Base-by-base conservation (phyloP, 2,329 filamentous ascomycete genomes). In the Myotisia sp. region DNA sequence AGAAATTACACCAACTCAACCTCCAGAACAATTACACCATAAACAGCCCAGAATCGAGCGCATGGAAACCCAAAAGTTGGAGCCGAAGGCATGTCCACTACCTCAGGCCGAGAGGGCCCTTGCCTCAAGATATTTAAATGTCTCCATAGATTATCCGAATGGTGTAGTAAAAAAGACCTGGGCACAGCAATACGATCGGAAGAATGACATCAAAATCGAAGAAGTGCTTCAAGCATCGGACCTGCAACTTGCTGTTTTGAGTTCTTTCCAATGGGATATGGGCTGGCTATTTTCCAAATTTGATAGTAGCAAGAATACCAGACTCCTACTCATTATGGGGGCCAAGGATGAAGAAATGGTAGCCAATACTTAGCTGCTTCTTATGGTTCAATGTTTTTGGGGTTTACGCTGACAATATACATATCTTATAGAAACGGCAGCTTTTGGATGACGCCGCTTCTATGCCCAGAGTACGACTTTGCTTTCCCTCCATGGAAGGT, bases 201-300 rank as follows among this genome's bases (percentile, higher is more conserved):
- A 62, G 3, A 70, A 85, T 41, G 83, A 92, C 42, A 83, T 95
- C 50, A 90, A 76, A 40, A 75, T 95, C 26, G 83, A 92, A 47
- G 85, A 94, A 52, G 71, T 94, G 0, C 57, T 94, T 1, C 79
- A 92, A 52, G 76, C 73, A 40, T 59, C 71, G 2, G 67, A 76
- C 8, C 63, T 95, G 6, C 64, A 80, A 33, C 70, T 84, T 24
- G 86, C 83, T 1, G 70, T 95, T 0, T 60, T 95, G 4, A 92
- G 85, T 45, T 82, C 87, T 0, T 95, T 80, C 46, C 74, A 87
- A 51, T 90, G 82, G 75, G 79, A 95, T 42, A 70, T 78, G 9
- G 69, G 79, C 18, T 94, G 83, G 82, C 54, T 90, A 28, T 54
- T 87, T 18, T 68, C 64, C 4, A 92, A 90, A 51, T 54, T 92